Conservation (phyloP, 2,329 filamentous ascomycete genomes). For the Emergomyces africanus region DNA sequence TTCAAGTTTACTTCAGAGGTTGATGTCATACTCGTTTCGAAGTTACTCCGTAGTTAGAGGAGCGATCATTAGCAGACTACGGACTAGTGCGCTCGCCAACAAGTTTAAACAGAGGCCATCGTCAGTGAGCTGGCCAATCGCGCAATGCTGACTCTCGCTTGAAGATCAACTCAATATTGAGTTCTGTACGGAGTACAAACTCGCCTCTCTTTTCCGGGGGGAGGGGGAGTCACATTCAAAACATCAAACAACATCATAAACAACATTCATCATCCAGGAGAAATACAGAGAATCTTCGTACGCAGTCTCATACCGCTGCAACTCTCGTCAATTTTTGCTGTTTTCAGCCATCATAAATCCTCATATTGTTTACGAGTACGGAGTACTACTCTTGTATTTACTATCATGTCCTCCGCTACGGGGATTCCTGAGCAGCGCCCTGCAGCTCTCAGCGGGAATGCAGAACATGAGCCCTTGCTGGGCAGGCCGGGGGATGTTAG, state of each 20-base stretch:
- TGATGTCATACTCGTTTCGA: too few relatives aligned
- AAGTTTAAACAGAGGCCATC: neutral
- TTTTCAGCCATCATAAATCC: constrained; percentile 1
- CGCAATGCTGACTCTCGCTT: neutral
- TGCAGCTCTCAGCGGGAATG: constrained; percentile 18
- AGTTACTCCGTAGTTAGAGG: too few relatives aligned
- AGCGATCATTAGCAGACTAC: too few relatives aligned
- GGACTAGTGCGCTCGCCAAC: neutral
- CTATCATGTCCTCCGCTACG: constrained; percentile 54
- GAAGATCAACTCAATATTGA: neutral
- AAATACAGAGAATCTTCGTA: neutral
- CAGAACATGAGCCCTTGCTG: constrained; percentile 57
- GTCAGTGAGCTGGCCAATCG: neutral
- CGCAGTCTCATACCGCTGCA: neutral
- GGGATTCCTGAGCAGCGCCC: constrained; percentile 47
- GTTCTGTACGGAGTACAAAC: neutral
- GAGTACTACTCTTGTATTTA: too few relatives aligned
- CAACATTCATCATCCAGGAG: neutral
- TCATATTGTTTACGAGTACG: neutral
- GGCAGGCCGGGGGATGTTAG: constrained; percentile 59
- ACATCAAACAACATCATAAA: neutral
- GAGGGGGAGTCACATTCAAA: neutral
- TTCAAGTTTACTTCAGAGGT: too few relatives aligned
- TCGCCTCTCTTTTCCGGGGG: too few relatives aligned
- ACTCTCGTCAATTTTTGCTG: neutral